Conservation (phyloP, 140 eudicot species). For the Stevia rebaudiana region DNA sequence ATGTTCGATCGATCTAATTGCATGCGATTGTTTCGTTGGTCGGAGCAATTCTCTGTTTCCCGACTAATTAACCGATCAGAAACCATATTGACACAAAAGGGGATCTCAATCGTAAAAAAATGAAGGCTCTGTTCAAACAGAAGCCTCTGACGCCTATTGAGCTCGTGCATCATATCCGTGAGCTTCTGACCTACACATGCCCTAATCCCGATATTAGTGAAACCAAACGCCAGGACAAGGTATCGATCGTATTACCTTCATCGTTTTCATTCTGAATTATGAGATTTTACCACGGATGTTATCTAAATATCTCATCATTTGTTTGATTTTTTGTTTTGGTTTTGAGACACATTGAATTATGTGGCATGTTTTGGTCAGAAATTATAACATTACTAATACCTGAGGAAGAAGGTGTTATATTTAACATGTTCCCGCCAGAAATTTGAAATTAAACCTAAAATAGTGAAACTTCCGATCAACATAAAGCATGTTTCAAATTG, state of each 20-base stretch:
- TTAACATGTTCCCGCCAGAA: not conserved
- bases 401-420: not conserved
- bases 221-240: constrained; percentile 34
- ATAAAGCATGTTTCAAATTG: too few relatives aligned
- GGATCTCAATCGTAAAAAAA: constrained; percentile 3
- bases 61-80: not conserved
- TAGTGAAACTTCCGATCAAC: not conserved
- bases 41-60: constrained; percentile 1
- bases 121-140: constrained; percentile 39
- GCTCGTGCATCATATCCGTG: constrained; percentile 39
- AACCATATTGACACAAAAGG: not conserved
- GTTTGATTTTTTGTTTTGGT: not conserved
- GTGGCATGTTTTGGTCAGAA: not conserved
- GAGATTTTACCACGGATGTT: not conserved
- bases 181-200: constrained; percentile 31
- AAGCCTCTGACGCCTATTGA: constrained; percentile 47
- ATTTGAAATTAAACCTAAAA: not conserved
- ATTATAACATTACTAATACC: too few relatives aligned
- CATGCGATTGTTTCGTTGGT: not conserved
- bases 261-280: not conserved
- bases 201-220: constrained; percentile 30
- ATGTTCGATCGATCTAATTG: not conserved
- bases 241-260: not conserved
- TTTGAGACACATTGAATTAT: not conserved
- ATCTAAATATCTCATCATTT: too few relatives aligned